Evolutionary conservation across 768 basidiomycete species (phyloP).

Genomic region (Agrocybe chaxingu): DNA sequence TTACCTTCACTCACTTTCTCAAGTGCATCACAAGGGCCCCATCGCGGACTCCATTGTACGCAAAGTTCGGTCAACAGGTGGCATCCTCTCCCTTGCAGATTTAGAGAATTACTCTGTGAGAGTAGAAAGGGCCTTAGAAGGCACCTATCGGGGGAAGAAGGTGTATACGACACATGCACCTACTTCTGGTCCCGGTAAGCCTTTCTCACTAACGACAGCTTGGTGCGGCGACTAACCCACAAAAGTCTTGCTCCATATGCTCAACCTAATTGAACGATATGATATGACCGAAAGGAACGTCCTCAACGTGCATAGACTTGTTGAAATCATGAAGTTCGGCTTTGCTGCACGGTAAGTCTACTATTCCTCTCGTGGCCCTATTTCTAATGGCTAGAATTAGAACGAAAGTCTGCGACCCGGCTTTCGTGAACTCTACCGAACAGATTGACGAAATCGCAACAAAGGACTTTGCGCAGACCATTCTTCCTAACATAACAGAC

Average conservation of each 20-base stretch:
- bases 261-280: conserved; percentile 88
- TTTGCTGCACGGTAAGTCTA: conserved; percentile 43
- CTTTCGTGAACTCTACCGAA: conserved; percentile 52
- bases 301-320: conserved; percentile 70
- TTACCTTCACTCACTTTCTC: conserved; percentile 8
- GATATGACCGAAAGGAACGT: conserved; percentile 49
- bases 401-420: conserved; percentile 80
- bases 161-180: conserved; percentile 87
- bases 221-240: background rate
- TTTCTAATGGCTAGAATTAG: conserved; percentile 31
- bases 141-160: conserved; percentile 72
- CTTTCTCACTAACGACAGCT: background rate
- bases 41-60: conserved; percentile 78
- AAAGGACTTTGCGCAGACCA: conserved; percentile 60
- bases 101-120: conserved; percentile 66
- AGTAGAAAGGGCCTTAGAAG: conserved; percentile 70
- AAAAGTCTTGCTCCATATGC: conserved; percentile 80
- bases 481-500: conserved; percentile 76
- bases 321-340: conserved; percentile 83
- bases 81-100: conserved; percentile 77
- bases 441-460: conserved; percentile 64
- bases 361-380: background rate
- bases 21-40: conserved; percentile 75
- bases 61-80: conserved; percentile 71
- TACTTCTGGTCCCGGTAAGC: conserved; percentile 70